These are phyloP conservation scores for Scenedesmus sp. DNA, from an alignment of 163 green algal species.

Conservation along the genomic window DNA sequence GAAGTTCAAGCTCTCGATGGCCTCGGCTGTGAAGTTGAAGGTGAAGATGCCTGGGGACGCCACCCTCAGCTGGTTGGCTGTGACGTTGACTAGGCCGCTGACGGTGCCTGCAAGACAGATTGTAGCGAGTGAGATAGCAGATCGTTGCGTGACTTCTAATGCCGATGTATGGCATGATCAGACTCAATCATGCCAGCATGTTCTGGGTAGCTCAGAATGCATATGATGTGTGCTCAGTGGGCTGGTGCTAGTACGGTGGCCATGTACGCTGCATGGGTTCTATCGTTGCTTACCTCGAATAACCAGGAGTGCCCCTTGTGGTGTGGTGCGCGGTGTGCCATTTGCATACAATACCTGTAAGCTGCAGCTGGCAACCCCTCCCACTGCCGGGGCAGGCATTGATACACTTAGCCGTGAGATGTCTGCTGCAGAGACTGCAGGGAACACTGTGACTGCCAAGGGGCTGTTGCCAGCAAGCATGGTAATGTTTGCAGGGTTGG, in stretches of 20 bases:
- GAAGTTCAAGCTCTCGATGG: constrained; percentile 14
- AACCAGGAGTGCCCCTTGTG: background rate
- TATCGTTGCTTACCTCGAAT: background rate
- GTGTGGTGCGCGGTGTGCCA: background rate
- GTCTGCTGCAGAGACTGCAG: constrained; percentile 11
- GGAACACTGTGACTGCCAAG: background rate
- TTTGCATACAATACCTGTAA: background rate
- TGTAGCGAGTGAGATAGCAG: background rate
- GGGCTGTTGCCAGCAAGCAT: background rate
- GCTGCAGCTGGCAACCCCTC: background rate
- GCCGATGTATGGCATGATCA: background rate
- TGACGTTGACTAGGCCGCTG: background rate
- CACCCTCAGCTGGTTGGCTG: background rate
- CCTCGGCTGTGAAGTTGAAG: background rate
- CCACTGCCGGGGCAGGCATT: background rate
- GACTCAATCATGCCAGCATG: background rate
- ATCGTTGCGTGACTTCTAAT: too few species aligned
- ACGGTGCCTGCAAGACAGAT: constrained; percentile 3
- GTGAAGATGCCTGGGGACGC: background rate
- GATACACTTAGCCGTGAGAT: background rate
- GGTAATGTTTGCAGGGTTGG: background rate
- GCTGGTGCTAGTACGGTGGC: too few species aligned
- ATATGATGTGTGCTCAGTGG: too few species aligned
- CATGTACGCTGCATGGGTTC: background rate
- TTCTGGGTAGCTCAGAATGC: too few species aligned